Evolutionary conservation across 2,329 filamentous ascomycete genomes (phyloP), one percentile per base, ranked within the genome.

Genomic region (Dactylellina leptospora): DNA sequence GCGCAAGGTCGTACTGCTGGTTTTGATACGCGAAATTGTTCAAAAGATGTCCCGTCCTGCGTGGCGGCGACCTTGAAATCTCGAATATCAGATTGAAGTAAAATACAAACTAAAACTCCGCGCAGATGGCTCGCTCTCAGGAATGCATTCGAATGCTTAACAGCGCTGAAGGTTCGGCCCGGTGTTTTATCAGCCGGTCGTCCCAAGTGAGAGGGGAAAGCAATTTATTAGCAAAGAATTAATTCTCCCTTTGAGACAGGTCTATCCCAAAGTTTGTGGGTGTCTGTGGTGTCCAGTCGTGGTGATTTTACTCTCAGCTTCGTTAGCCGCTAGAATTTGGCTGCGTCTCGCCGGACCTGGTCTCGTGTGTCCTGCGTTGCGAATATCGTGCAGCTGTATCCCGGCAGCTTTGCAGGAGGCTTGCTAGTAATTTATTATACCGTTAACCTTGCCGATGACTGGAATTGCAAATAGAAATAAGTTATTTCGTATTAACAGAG

Each of bases 351-450:
- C 56, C 44, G 51, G 53, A 53, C 56, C 51, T 45, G 66, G 66
- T 62, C 58, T 71, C 66, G 66, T 71, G 58, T 71, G 66, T 63
- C 44, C 51, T 71, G 66, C 55, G 64, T 70, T 71, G 64, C 28
- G 53, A 58, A 62, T 44, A 63, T 63, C 58, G 56, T 71, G 66
- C 66, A 71, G 66, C 53, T 59, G 58, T 56, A 71, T 71, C 66
- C 66, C 44, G 53, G 66, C 66, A 71, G 51, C 48, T 50, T 48
- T 58, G 48, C 56, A 70, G 51, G 22, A 61, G 66, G 53, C 66
- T 50, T 71, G 63, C 33, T 48, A 27, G 38, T 28, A 45, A 25
- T 64, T 54, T 27, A 50, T 40, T 30, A 50, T 23, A 48, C 54
- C 27, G 58, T 58, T 71, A 63, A 59, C 56, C 66, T 59, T 62